phyloP scores from a whole-genome alignment of 805 yeast genomes.

The Nakazawaea laoshanensis region DNA sequence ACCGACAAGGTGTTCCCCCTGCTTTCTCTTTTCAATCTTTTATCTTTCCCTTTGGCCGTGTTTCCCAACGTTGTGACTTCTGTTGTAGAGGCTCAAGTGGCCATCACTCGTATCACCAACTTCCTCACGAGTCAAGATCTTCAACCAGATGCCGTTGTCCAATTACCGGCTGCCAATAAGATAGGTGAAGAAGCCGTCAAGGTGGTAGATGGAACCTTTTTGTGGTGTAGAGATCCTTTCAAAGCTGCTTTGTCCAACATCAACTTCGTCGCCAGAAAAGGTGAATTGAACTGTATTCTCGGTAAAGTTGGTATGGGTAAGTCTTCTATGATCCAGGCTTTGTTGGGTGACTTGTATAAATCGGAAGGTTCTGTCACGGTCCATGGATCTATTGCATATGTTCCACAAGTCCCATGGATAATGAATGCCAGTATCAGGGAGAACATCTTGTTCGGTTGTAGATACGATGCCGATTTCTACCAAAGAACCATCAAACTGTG shows the following conservation, averaged over 20 bases:
- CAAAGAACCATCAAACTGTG: slow-evolving; percentile 77
- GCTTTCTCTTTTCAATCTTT: slow-evolving; percentile 75
- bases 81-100: slow-evolving; percentile 83
- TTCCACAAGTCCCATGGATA: slow-evolving; percentile 91
- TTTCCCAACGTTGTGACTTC: slow-evolving; percentile 86
- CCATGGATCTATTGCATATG: slow-evolving; percentile 80
- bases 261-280: slow-evolving; percentile 57
- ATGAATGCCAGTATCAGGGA: slow-evolving; percentile 88
- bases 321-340: slow-evolving; percentile 69
- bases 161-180: slow-evolving; percentile 34
- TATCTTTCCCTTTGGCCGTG: slow-evolving; percentile 86
- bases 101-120: slow-evolving; percentile 61
- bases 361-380: slow-evolving; percentile 63
- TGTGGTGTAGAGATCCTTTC: slow-evolving; percentile 71
- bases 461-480: slow-evolving; percentile 71
- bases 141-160: slow-evolving; percentile 69
- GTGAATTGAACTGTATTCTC: slow-evolving; percentile 76
- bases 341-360: slow-evolving; percentile 77
- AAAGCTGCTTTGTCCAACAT: slow-evolving; percentile 61
- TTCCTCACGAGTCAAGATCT: slow-evolving; percentile 74
- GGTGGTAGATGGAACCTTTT: slow-evolving; percentile 59
- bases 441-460: slow-evolving; percentile 81
- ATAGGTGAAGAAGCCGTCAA: slow-evolving; percentile 62
- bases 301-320: slow-evolving; percentile 92
- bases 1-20: slow-evolving; percentile 94